Percentiles rank a stretch among this genome's conserved stretches.
Evolutionary conservation across 176 grass and related monocot species (phyloP).

Genomic region (Eremochloa ophiuroides): DNA sequence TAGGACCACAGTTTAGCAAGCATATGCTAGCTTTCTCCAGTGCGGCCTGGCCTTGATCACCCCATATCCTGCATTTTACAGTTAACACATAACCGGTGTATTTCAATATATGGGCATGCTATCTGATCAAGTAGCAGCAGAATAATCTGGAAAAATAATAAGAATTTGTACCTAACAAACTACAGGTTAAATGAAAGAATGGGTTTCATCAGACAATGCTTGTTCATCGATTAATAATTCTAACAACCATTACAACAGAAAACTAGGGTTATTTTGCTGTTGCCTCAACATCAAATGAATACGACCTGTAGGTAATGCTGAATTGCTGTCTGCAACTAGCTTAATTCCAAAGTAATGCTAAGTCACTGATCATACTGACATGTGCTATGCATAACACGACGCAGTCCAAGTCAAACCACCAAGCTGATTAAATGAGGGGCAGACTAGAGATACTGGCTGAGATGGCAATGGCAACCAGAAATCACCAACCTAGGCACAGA

Average conservation of each 20-base stretch:
- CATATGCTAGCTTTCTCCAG: constrained; percentile 88
- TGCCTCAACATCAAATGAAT: background rate
- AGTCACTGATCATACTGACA: background rate
- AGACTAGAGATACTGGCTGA: background rate
- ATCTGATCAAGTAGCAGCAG: background rate
- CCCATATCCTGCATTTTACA: constrained; percentile 46
- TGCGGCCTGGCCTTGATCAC: constrained; percentile 89
- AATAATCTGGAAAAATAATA: background rate
- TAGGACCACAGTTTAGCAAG: constrained; percentile 87
- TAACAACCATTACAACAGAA: background rate
- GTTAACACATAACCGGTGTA: background rate
- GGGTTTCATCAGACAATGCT: background rate
- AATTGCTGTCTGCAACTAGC: background rate
- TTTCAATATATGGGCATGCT: background rate
- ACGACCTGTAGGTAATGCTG: background rate
- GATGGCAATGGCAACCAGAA: background rate
- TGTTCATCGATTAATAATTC: background rate
- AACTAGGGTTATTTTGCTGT: background rate
- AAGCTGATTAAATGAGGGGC: background rate
- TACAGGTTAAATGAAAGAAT: background rate
- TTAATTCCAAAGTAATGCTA: background rate
- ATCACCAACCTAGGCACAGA: background rate
- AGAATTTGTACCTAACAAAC: background rate
- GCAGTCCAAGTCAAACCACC: background rate
- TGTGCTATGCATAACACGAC: background rate